Conservation (phyloP, 108 stramenopile species). For the Skeletonema marinoi region DNA sequence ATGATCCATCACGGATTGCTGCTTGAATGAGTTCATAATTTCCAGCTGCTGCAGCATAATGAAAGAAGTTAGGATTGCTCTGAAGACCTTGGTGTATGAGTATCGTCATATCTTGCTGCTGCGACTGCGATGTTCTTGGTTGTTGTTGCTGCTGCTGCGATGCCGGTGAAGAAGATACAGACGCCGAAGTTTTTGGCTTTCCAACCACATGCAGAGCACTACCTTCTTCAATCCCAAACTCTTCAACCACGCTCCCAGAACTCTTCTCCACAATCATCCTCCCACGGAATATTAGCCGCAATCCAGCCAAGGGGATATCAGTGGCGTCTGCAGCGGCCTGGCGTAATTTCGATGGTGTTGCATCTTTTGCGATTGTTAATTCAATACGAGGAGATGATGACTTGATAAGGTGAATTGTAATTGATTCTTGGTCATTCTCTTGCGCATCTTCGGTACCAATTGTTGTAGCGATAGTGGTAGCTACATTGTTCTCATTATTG, state of each 20-base stretch:
- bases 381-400: conserved; percentile 7
- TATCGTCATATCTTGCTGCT: neutral
- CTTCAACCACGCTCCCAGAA: neutral
- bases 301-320: conserved; percentile 50
- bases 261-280: conserved; percentile 46
- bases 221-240: conserved; percentile 18
- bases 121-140: neutral
- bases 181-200: neutral
- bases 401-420: conserved; percentile 10
- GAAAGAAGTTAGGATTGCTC: neutral
- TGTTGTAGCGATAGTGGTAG: neutral
- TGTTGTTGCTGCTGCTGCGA: neutral
- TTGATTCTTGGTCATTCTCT: neutral
- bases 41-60: conserved; percentile 8
- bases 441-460: neutral
- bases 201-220: conserved; percentile 25
- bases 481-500: neutral
- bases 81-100: neutral
- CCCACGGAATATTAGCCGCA: conserved; percentile 76
- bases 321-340: conserved; percentile 41
- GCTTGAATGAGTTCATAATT: neutral
- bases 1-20: neutral
- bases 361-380: conserved; percentile 3
- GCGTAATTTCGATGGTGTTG: conserved; percentile 48
- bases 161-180: neutral